phyloP scores from a whole-genome alignment of 78 protist species.

The Anaeramoeba ignava region DNA sequence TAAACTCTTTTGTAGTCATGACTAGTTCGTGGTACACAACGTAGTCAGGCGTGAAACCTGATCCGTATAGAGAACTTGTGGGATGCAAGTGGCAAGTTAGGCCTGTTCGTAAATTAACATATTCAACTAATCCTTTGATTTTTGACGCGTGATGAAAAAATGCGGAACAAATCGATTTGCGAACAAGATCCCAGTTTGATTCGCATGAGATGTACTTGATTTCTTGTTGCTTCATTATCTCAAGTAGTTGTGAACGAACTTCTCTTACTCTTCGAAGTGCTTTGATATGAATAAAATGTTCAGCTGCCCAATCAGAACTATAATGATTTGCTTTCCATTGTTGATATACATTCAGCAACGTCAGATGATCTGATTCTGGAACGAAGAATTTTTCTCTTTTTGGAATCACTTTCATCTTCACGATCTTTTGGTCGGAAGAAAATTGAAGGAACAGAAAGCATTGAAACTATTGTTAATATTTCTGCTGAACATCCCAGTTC shows the following conservation, averaged over 20 bases:
- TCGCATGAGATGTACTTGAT: constrained; percentile 38
- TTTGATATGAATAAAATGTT: constrained; percentile 75
- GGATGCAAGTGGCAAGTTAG: constrained; percentile 92
- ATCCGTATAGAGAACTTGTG: constrained; percentile 68
- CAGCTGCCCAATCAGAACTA: constrained; percentile 65
- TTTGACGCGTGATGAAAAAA: constrained; percentile 4
- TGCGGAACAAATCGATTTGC: constrained; percentile 18
- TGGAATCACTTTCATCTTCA: constrained; percentile 67
- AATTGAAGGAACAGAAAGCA: constrained; percentile 72
- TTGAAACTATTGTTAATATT: constrained; percentile 63
- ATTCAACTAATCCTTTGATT: constrained; percentile 71
- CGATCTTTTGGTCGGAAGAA: constrained; percentile 78
- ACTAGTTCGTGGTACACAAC: constrained; percentile 95
- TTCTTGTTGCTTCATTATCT: constrained; percentile 50
- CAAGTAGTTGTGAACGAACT: constrained; percentile 80
- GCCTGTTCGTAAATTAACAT: constrained; percentile 84
- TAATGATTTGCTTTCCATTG: constrained; percentile 60
- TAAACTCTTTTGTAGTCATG: constrained; percentile 87
- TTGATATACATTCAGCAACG: constrained; percentile 76
- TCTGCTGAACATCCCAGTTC: constrained; percentile 30
- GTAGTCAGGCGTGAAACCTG: constrained; percentile 88
- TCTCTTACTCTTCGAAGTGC: constrained; percentile 67
- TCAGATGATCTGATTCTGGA: constrained; percentile 91
- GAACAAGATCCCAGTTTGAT: constrained; percentile 69
- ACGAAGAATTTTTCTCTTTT: constrained; percentile 74